phyloP scores from a whole-genome alignment of 495 filamentous ascomycete genomes.

The Aspergillus nidulans region DNA sequence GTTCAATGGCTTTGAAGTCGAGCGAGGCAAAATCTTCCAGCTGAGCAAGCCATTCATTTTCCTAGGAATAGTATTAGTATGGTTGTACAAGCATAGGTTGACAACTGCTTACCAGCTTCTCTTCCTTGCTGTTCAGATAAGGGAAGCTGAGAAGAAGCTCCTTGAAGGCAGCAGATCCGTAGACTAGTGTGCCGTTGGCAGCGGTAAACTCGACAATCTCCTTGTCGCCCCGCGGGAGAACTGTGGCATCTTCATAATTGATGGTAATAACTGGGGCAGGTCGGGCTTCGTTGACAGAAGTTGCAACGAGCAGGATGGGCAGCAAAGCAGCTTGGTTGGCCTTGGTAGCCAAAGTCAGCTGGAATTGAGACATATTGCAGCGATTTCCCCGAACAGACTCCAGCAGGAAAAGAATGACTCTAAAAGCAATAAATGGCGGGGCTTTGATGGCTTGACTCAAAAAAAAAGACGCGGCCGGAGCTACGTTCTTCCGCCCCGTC shows the following conservation, averaged over 20 bases:
- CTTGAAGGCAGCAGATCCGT: slow-evolving; percentile 36
- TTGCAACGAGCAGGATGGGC: slow-evolving; percentile 46
- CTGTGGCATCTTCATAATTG: slow-evolving; percentile 44
- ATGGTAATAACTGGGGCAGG: slow-evolving; percentile 42
- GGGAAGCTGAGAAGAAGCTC: slow-evolving; percentile 40
- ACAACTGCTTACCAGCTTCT: slow-evolving; percentile 32
- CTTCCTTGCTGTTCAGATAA: slow-evolving; percentile 42
- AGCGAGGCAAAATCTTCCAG: slow-evolving; percentile 48
- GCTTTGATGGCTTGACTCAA: slow-evolving; percentile 9
- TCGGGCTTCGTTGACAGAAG: slow-evolving; percentile 46
- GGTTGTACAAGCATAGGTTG: background rate
- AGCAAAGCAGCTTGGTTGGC: slow-evolving; percentile 53
- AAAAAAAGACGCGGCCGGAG: slow-evolving; percentile 23
- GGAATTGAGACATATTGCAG: slow-evolving; percentile 31
- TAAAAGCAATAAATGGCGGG: background rate
- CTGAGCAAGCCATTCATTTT: slow-evolving; percentile 55
- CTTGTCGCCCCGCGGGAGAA: slow-evolving; percentile 41
- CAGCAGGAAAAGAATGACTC: slow-evolving; percentile 18
- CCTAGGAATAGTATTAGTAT: slow-evolving; percentile 24
- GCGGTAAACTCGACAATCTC: slow-evolving; percentile 36
- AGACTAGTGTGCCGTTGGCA: slow-evolving; percentile 27
- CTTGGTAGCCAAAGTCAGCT: slow-evolving; percentile 56
- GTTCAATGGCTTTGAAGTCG: slow-evolving; percentile 78
- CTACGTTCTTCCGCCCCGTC: slow-evolving; percentile 29
- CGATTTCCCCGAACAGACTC: slow-evolving; percentile 4